Base-by-base conservation (phyloP, 495 filamentous ascomycete genomes). In the Poronia punctata region DNA sequence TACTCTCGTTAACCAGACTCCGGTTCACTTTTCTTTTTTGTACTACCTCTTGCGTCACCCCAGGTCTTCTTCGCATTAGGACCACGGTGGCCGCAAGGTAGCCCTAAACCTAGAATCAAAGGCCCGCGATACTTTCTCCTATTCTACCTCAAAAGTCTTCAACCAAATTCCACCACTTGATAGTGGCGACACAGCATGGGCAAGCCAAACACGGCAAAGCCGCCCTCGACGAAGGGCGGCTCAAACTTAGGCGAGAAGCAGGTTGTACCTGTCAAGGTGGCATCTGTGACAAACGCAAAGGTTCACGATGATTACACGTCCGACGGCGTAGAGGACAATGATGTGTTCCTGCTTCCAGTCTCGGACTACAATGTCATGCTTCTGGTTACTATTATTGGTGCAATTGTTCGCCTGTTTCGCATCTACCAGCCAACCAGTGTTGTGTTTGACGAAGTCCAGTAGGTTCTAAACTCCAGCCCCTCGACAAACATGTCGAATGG, bases 371-470 rank as follows among this genome's bases (percentile, higher is more conserved):
- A 84, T 57, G 53, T 85, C 31, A 67, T 95, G 56, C 64, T 76
- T 15, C 57, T 75, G 28, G 62, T 96, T 44, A 95, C 87, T 29
- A 43, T 89, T 30, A 50, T 95, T 40, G 86, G 84, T 14, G 74
- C 82, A 19, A 66, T 79, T 44, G 88, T 98, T 41, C 82, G 92
- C 45, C 65, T 98, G 20, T 98, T 94, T 72, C 79, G 86, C 59
- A 95, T 97, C 65, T 95, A 93, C 62, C 88, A 96, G 59, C 92
- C 92, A 29, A 82, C 79, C 48, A 96, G 89, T 54, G 92, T 98
- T 25, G 92, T 98, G 33, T 98, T 98, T 60, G 92, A 98, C 58
- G 92, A 98, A 74, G 92, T 98, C 61, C 92, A 98, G 89, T 96
- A 80, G 52, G 84, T 70, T 38, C 46, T 22, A 19, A 28, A 2